Conservation (phyloP, 305 asterid species). For the Solanum chacoense region DNA sequence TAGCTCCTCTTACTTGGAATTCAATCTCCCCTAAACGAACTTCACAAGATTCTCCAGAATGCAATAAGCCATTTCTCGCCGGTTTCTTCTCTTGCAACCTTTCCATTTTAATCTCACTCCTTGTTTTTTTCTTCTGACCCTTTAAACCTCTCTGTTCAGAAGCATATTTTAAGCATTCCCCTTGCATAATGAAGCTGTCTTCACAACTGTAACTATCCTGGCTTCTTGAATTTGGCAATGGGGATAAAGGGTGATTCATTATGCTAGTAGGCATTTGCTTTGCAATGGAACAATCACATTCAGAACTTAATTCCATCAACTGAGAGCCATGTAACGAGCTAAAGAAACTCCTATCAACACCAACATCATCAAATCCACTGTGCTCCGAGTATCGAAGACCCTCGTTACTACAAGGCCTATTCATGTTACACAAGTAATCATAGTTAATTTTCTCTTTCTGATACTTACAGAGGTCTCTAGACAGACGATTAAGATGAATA, state of each 20-base stretch:
- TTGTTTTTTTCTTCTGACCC: constrained; percentile 9
- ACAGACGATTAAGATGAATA: neutral
- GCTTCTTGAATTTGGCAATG: constrained; percentile 3
- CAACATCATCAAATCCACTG: neutral
- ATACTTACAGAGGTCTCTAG: neutral
- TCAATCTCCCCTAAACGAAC: neutral
- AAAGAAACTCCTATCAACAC: neutral
- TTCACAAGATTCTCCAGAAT: neutral
- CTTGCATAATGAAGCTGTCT: constrained; percentile 14
- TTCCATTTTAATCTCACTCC: neutral
- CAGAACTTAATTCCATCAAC: neutral
- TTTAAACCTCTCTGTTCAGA: constrained; percentile 8
- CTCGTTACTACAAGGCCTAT: constrained; percentile 5
- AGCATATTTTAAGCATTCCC: constrained; percentile 5
- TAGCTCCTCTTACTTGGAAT: neutral
- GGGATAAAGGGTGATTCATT: neutral
- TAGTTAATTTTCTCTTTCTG: neutral
- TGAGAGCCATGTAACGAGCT: constrained; percentile 9
- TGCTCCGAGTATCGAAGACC: neutral
- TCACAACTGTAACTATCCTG: neutral
- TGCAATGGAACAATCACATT: neutral
- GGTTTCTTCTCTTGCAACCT: constrained; percentile 1
- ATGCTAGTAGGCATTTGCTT: neutral
- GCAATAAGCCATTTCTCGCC: neutral
- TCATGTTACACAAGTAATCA: constrained; percentile 10